Evolutionary conservation across 2,329 filamentous ascomycete genomes (phyloP).

Genomic region (Penicillium sp.): DNA sequence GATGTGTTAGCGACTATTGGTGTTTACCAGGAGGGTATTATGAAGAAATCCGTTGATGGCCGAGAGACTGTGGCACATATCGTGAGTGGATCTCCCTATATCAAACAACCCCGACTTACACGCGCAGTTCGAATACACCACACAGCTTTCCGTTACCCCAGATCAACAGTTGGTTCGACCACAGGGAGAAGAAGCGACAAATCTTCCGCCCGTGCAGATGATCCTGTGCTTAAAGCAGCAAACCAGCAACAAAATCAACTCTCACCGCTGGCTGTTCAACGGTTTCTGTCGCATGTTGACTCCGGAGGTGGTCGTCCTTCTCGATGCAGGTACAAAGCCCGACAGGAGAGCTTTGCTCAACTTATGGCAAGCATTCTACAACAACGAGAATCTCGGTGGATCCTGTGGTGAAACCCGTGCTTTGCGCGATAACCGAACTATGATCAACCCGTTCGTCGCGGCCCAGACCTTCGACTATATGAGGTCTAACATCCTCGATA

Average conservation of each 20-base stretch:
- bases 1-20: slow-evolving; percentile 13
- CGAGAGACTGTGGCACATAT: slow-evolving; percentile 12
- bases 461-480: slow-evolving; percentile 12
- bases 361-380: slow-evolving; percentile 12
- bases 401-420: slow-evolving; percentile 12
- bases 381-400: slow-evolving; percentile 11
- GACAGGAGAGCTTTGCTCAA: slow-evolving; percentile 1
- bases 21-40: slow-evolving; percentile 11
- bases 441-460: slow-evolving; percentile 9
- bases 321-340: slow-evolving; percentile 12
- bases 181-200: slow-evolving; percentile 4
- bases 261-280: slow-evolving; percentile 14
- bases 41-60: slow-evolving; percentile 11
- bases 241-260: slow-evolving; percentile 15
- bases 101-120: background rate
- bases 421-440: slow-evolving; percentile 1
- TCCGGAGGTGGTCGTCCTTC: slow-evolving; percentile 9
- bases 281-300: slow-evolving; percentile 11
- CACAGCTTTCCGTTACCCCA: slow-evolving; percentile 10
- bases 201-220: slow-evolving; percentile 13
- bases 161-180: slow-evolving; percentile 10
- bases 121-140: slow-evolving; percentile 12
- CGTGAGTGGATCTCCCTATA: background rate
- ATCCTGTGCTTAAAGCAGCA: slow-evolving; percentile 12
- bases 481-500: slow-evolving; percentile 11